These are phyloP conservation scores for Neoconidiobolus thromboides DNA, from an alignment of 371 early-diverging fungal species.

Conservation along the genomic window DNA sequence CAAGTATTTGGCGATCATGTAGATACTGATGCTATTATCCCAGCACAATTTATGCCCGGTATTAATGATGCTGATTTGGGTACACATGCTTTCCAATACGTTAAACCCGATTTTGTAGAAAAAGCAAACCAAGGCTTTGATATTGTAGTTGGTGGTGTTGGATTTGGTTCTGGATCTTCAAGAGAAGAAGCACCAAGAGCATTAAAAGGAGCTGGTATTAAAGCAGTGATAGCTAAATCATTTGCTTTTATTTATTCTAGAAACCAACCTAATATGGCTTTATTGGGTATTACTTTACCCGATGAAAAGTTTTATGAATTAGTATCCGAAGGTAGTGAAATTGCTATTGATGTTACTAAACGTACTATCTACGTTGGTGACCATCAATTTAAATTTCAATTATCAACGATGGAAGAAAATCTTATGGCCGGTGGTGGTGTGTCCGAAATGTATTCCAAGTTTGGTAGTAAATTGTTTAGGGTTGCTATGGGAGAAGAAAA, in stretches of 20 bases:
- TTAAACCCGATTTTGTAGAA: slow-evolving; percentile 46
- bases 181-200: slow-evolving; percentile 63
- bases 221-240: slow-evolving; percentile 60
- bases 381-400: slow-evolving; percentile 26
- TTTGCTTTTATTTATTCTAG: slow-evolving; percentile 36
- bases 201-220: slow-evolving; percentile 35
- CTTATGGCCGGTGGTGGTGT: slow-evolving; percentile 56
- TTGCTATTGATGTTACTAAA: slow-evolving; percentile 35
- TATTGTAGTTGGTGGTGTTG: slow-evolving; percentile 45
- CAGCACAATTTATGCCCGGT: slow-evolving; percentile 61
- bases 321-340: slow-evolving; percentile 40
- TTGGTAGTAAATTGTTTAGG: slow-evolving; percentile 46
- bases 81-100: slow-evolving; percentile 49
- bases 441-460: slow-evolving; percentile 48
- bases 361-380: slow-evolving; percentile 30
- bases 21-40: slow-evolving; percentile 62
- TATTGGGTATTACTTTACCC: slow-evolving; percentile 40
- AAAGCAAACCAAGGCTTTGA: slow-evolving; percentile 29
- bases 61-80: slow-evolving; percentile 42
- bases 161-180: slow-evolving; percentile 52
- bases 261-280: slow-evolving; percentile 54
- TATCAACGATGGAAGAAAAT: slow-evolving; percentile 47
- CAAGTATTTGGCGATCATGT: slow-evolving; percentile 53
- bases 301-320: slow-evolving; percentile 47
- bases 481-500: slow-evolving; percentile 21